Base-by-base conservation (phyloP, 257 asterid genomes). In the Forsythia suspensa region DNA sequence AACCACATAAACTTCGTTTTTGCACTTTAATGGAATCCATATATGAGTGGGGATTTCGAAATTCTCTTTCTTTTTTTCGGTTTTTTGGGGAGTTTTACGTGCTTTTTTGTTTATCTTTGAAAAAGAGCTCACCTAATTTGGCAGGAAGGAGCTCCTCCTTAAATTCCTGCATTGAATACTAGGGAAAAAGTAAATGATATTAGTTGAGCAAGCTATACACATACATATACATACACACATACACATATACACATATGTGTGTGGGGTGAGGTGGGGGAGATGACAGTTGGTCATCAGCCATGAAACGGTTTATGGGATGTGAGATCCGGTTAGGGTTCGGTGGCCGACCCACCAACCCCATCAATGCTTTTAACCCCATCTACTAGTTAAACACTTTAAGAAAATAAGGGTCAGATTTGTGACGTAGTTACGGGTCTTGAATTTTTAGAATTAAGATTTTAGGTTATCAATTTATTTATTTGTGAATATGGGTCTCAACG, bases 41-140 rank as follows among this genome's bases (percentile, higher is more conserved):
- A 24, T 40, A 36, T 6, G 13, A 1, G 4, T n/a, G 12, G 37
- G 21, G 18, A 52, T 39, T 63, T 63, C 11, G 15, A 24, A 7
- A 18, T 4, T 16, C 41, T n/a, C 21, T 51, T 39, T 61, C 55
- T 79, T 61, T 16, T 39, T 71, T 48, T 74, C 10, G 48, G 9
- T 61, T 75, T 72, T 57, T 44, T 71, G 63, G 40, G 66, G 69
- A 29, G 34, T 29, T 29, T 29, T 29, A 29, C 34, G 34, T 29
- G 34, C 34, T 29, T 29, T 29, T 29, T 29, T 29, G 34, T 29
- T 29, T 1, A 57, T 43, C 59, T 34, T 77, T 38, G 52, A 44
- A 12, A 15, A 51, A 51, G 59, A 78, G 37, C 86, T 85, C 91
- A 88, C 91, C 89, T 85, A 88, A 88, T 83, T 83, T 79, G 86